phyloP scores from a whole-genome alignment of 2,329 filamentous ascomycete genomes.

The Xenoacremonium recifei region DNA sequence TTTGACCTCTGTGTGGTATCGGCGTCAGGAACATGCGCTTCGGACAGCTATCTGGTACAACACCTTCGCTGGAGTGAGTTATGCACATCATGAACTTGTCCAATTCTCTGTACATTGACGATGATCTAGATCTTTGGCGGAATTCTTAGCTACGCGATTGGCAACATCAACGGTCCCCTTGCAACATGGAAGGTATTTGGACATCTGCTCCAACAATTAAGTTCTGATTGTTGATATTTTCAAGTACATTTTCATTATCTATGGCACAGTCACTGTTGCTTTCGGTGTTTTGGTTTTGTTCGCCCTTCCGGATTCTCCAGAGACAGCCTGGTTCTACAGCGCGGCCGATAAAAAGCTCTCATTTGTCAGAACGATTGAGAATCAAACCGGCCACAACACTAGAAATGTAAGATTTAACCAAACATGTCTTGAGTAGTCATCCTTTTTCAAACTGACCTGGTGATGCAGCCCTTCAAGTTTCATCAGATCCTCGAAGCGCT shows the following conservation, averaged over 20 bases:
- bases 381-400: too few species aligned
- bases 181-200: slow-evolving; percentile 19
- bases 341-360: slow-evolving; percentile 16
- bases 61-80: slow-evolving; percentile 19
- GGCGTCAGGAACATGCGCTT: slow-evolving; percentile 28
- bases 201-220: fast-evolving
- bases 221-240: too few species aligned
- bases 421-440: too few species aligned
- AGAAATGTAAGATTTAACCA: too few species aligned
- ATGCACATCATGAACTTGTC: neutral
- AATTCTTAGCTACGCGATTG: slow-evolving; percentile 29
- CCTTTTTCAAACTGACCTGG: too few species aligned
- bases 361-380: slow-evolving; percentile 8
- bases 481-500: slow-evolving; percentile 20
- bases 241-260: slow-evolving; percentile 24
- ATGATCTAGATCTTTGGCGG: slow-evolving; percentile 28
- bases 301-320: slow-evolving; percentile 16
- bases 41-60: slow-evolving; percentile 32
- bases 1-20: slow-evolving; percentile 33
- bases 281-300: slow-evolving; percentile 12
- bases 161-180: slow-evolving; percentile 22
- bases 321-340: slow-evolving; percentile 21
- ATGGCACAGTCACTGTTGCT: slow-evolving; percentile 18
- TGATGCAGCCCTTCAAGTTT: slow-evolving; percentile 18
- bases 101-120: neutral